These are phyloP conservation scores for Carpinus viminea DNA, from an alignment of 306 rosid species.

Conservation along the genomic window DNA sequence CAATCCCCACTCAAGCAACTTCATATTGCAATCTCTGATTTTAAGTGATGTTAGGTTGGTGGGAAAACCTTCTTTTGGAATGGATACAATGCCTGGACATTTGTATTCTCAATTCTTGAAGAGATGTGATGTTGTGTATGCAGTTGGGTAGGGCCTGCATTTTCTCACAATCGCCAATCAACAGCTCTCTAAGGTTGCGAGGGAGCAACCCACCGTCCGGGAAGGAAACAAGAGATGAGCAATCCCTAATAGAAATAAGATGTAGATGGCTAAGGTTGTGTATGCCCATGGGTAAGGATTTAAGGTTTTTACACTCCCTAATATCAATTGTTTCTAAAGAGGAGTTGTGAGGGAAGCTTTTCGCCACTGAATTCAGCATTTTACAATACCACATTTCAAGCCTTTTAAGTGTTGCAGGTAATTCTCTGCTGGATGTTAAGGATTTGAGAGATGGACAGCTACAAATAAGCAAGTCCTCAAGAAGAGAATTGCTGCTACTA, in stretches of 20 bases:
- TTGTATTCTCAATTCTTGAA: neutral
- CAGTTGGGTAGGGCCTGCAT: constrained; percentile 2
- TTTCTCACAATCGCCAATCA: neutral
- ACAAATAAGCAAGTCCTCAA: neutral
- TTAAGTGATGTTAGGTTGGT: neutral
- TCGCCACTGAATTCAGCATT: constrained; percentile 5
- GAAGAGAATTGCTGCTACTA: neutral
- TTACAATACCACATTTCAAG: neutral
- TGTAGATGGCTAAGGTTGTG: constrained; percentile 8
- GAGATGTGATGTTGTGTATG: constrained; percentile 19
- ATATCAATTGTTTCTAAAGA: constrained; percentile 7
- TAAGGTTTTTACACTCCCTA: constrained; percentile 20
- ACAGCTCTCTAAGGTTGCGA: neutral
- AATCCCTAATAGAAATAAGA: neutral
- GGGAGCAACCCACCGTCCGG: constrained; percentile 10
- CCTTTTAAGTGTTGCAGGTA: constrained; percentile 17
- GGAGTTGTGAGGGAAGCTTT: neutral
- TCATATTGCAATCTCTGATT: neutral
- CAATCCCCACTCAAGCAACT: no score
- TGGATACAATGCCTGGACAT: neutral
- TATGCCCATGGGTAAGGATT: constrained; percentile 19
- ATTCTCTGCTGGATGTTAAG: constrained; percentile 9
- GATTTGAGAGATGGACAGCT: neutral
- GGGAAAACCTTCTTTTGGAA: constrained; percentile 19
- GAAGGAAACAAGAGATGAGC: constrained; percentile 15